These are phyloP conservation scores for Mycena sanguinolenta DNA, from an alignment of 768 basidiomycete species.

Conservation along the genomic window DNA sequence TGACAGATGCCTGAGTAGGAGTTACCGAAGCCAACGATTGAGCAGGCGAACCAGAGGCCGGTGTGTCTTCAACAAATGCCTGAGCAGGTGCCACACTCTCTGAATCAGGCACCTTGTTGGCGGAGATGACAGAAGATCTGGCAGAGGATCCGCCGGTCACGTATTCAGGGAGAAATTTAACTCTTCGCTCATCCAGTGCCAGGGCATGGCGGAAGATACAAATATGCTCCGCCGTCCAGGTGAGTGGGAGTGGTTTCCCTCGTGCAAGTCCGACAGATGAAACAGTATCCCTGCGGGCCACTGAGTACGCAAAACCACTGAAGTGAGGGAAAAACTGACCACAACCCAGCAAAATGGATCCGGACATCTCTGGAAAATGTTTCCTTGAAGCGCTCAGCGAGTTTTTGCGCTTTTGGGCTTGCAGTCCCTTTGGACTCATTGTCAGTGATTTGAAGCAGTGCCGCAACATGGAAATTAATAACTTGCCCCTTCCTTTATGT, in stretches of 20 bases:
- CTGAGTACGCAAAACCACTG: not conserved
- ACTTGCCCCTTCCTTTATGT: slow-evolving; percentile 3
- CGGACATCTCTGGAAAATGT: slow-evolving; percentile 31
- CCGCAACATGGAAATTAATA: not conserved
- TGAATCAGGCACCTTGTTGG: too few species aligned
- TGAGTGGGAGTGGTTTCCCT: slow-evolving; percentile 12
- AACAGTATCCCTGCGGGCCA: slow-evolving; percentile 26
- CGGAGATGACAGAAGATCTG: too few species aligned
- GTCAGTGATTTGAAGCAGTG: too few species aligned
- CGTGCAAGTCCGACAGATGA: slow-evolving; percentile 22
- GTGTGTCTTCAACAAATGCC: too few species aligned
- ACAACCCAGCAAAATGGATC: slow-evolving; percentile 34
- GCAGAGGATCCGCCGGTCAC: too few species aligned
- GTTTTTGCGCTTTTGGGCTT: too few species aligned
- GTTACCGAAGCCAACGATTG: too few species aligned
- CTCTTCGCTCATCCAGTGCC: slow-evolving; percentile 38
- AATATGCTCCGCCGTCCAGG: slow-evolving; percentile 25
- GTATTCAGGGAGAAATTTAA: slow-evolving; percentile 35
- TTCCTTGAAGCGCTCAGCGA: too few species aligned
- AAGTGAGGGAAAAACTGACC: slow-evolving; percentile 5
- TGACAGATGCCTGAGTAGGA: too few species aligned
- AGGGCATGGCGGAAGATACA: slow-evolving; percentile 42
- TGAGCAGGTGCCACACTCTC: too few species aligned
- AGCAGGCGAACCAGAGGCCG: too few species aligned
- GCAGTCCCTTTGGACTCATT: too few species aligned